Conservation (phyloP, 306 rosid genomes). For the Vigna radiata region DNA sequence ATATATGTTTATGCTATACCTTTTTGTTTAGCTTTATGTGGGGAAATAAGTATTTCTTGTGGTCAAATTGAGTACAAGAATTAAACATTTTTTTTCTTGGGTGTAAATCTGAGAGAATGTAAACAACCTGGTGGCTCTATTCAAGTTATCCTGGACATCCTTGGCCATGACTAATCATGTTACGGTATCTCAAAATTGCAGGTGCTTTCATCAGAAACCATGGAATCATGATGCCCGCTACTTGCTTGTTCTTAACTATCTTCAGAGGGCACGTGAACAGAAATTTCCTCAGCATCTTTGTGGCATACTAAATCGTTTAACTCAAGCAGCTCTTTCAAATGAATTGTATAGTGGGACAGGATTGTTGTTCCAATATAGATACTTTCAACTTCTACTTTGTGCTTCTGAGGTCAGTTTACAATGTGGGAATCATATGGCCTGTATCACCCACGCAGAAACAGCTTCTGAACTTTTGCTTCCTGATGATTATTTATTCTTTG, state of each 20-base stretch:
- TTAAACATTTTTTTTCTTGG: slow-evolving; percentile 16
- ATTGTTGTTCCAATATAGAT: slow-evolving; percentile 57
- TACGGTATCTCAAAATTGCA: slow-evolving; percentile 50
- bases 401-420: slow-evolving; percentile 92
- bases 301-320: slow-evolving; percentile 66
- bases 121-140: slow-evolving; percentile 7
- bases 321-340: slow-evolving; percentile 64
- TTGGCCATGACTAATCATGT: slow-evolving; percentile 32
- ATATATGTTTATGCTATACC: slow-evolving; percentile 22
- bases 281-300: slow-evolving; percentile 81
- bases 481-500: slow-evolving; percentile 67
- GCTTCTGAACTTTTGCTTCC: slow-evolving; percentile 77
- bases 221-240: slow-evolving; percentile 78
- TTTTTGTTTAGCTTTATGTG: slow-evolving; percentile 23
- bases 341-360: slow-evolving; percentile 54
- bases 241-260: slow-evolving; percentile 80
- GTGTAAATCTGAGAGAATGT: not conserved
- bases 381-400: slow-evolving; percentile 86
- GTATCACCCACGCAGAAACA: slow-evolving; percentile 68
- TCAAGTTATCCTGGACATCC: slow-evolving; percentile 13
- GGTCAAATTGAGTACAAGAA: slow-evolving; percentile 13
- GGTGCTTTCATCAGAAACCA: slow-evolving; percentile 84
- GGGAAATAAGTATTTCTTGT: slow-evolving; percentile 30
- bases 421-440: slow-evolving; percentile 59
- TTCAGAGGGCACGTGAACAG: slow-evolving; percentile 94